A percentile compares a stretch with the other conserved stretches of the same genome.
Evolutionary conservation across 139 green algal genomes (phyloP).

Genomic region (Monoraphidium neglectum): DNA sequence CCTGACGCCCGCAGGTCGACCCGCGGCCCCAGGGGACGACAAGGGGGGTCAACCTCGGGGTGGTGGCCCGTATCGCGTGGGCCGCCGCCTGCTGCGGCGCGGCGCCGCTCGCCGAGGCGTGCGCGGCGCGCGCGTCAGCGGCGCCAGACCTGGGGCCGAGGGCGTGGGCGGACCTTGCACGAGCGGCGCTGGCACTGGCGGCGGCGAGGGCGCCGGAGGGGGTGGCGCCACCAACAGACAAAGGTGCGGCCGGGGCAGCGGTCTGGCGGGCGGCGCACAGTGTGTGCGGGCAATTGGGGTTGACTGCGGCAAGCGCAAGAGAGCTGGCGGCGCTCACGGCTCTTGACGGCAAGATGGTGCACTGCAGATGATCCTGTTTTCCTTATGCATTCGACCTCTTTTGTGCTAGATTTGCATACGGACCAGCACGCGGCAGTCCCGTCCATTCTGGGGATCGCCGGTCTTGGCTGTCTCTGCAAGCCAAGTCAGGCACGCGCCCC

Average conservation of each 20-base stretch:
- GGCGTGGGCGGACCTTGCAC: conserved; percentile 52
- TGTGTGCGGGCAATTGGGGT: background rate
- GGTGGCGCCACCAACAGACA: background rate
- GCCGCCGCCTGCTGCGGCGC: conserved; percentile 39
- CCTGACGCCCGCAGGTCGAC: conserved; percentile 33
- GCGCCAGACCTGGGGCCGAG: conserved; percentile 39
- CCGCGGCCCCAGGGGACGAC: conserved; percentile 42
- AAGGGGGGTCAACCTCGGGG: conserved; percentile 40
- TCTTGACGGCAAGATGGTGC: conserved; percentile 10
- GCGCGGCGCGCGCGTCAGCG: conserved; percentile 9
- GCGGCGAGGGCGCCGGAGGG: background rate
- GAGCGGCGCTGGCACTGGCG: conserved; percentile 36
- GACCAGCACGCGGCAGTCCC: too few species aligned
- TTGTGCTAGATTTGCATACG: too few species aligned
- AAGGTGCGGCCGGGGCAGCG: background rate
- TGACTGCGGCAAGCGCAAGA: too few species aligned
- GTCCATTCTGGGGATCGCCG: too few species aligned
- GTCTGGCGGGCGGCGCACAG: background rate
- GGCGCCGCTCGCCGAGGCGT: conserved; percentile 40
- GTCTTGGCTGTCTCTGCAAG: too few species aligned
- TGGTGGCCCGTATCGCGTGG: conserved; percentile 57
- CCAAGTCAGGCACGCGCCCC: too few species aligned
- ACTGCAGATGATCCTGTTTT: too few species aligned
- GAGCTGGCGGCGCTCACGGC: background rate
- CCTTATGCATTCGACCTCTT: too few species aligned